Evolutionary conservation across 1,284 basidiomycete species (phyloP).

Genomic region (Rhodotorula sp.): DNA sequence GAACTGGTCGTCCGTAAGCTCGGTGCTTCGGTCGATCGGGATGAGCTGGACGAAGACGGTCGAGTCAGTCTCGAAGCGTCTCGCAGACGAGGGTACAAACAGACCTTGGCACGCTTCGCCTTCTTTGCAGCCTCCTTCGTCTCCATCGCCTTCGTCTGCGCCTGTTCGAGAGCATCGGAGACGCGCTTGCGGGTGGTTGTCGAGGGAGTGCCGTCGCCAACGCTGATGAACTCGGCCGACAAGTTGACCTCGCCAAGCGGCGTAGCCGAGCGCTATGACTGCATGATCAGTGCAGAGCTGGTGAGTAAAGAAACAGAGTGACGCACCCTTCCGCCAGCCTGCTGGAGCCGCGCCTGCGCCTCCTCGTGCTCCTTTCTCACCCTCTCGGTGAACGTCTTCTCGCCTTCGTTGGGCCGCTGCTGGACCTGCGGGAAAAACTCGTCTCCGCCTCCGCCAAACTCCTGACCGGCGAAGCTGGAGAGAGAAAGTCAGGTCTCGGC

Average conservation of each 20-base stretch:
- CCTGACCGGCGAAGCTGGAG: conserved; percentile 8
- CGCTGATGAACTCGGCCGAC: background rate
- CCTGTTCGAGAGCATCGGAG: conserved; percentile 16
- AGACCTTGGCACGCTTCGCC: conserved; percentile 12
- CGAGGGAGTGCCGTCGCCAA: conserved; percentile 11
- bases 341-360: conserved; percentile 2
- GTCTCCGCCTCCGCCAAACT: conserved; percentile 23
- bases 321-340: background rate
- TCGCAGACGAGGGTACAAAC: background rate
- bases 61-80: no score
- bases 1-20: conserved; percentile 21
- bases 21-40: conserved; percentile 22
- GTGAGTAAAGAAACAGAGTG: background rate
- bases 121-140: background rate
- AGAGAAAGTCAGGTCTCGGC: background rate
- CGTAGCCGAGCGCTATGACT: conserved; percentile 4
- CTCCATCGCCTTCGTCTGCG: background rate
- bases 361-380: conserved; percentile 20
- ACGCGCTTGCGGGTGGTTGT: conserved; percentile 14
- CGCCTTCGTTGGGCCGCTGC: background rate
- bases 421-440: background rate
- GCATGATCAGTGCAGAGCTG: background rate
- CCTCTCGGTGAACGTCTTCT: conserved; percentile 5
- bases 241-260: background rate
- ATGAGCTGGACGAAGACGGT: background rate